A percentile compares a stretch with the other conserved stretches of the same genome.
Evolutionary conservation across 2,329 filamentous ascomycete species (phyloP).

Genomic region (Fusarium sp.): DNA sequence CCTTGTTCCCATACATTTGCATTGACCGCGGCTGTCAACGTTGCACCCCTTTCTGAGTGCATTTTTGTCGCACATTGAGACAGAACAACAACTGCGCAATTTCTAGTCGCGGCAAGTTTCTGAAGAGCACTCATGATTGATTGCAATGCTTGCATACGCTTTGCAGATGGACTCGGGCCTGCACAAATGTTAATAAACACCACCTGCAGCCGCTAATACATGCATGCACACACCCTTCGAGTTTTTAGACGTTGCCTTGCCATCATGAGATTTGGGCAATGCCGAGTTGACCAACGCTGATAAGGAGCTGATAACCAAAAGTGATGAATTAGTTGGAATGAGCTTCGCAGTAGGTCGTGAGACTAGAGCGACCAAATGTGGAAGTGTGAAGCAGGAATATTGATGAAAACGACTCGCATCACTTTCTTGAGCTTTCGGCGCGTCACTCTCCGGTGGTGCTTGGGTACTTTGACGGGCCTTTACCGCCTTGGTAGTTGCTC

Average conservation of each 20-base stretch:
- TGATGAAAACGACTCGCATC: slow-evolving; percentile 58
- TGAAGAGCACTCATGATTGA: slow-evolving; percentile 77
- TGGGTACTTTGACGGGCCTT: slow-evolving; percentile 21
- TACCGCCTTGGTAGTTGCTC: slow-evolving; percentile 44
- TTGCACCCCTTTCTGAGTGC: slow-evolving; percentile 73
- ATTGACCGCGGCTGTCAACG: slow-evolving; percentile 80
- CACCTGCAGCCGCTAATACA: slow-evolving; percentile 18
- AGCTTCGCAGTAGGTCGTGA: slow-evolving; percentile 74
- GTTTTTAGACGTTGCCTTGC: slow-evolving; percentile 54
- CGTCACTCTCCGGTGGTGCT: slow-evolving; percentile 14
- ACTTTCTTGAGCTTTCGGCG: slow-evolving; percentile 30
- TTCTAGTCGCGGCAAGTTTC: slow-evolving; percentile 79
- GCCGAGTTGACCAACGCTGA: slow-evolving; percentile 82
- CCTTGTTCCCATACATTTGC: slow-evolving; percentile 84
- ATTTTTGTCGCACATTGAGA: slow-evolving; percentile 88
- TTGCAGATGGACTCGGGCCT: slow-evolving; percentile 57
- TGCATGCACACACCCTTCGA: slow-evolving; percentile 55
- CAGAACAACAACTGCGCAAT: slow-evolving; percentile 80
- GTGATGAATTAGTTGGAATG: slow-evolving; percentile 71
- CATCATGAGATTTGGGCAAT: slow-evolving; percentile 72
- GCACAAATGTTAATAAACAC: slow-evolving; percentile 20
- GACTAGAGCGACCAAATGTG: slow-evolving; percentile 81
- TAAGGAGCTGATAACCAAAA: slow-evolving; percentile 83
- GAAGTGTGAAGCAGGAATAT: slow-evolving; percentile 70
- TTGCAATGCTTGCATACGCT: slow-evolving; percentile 67